These are phyloP conservation scores for Westerdykella sp. DNA, from an alignment of 2,329 filamentous ascomycete species.

Conservation along the genomic window DNA sequence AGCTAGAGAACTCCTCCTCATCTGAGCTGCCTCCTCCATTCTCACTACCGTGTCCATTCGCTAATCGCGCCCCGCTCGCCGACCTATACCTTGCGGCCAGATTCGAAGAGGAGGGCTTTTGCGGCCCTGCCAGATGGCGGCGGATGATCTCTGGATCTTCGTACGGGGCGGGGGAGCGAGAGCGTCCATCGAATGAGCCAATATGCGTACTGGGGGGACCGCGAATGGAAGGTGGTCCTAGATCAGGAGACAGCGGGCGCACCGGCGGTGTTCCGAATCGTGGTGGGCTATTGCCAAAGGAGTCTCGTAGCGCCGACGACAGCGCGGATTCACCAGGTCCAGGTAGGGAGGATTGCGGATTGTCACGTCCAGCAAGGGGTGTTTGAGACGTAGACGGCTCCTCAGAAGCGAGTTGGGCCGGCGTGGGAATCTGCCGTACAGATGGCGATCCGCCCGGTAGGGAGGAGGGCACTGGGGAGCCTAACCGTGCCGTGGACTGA, in stretches of 20 bases:
- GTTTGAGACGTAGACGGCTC: conserved; percentile 43
- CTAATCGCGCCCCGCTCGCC: conserved; percentile 17
- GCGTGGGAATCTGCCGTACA: conserved; percentile 47
- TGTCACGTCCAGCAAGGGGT: conserved; percentile 59
- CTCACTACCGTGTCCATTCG: conserved; percentile 21
- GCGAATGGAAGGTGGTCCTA: conserved; percentile 39
- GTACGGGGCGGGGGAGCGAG: conserved; percentile 54
- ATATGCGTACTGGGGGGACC: conserved; percentile 62
- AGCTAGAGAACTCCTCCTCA: conserved; percentile 81
- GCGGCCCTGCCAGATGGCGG: conserved; percentile 76
- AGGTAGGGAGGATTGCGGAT: conserved; percentile 52
- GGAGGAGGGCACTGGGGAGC: conserved; percentile 49
- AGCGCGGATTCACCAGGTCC: conserved; percentile 83
- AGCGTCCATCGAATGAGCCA: conserved; percentile 73
- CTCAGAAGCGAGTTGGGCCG: conserved; percentile 40
- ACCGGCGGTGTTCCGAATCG: conserved; percentile 55
- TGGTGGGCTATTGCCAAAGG: conserved; percentile 61
- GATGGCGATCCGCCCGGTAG: conserved; percentile 40
- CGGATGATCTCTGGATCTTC: conserved; percentile 91
- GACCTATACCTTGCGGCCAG: conserved; percentile 31
- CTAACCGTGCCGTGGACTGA: conserved; percentile 50
- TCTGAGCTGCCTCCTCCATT: conserved; percentile 14
- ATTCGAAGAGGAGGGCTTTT: conserved; percentile 36
- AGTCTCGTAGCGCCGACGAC: conserved; percentile 76
- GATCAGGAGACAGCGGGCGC: conserved; percentile 53